These are phyloP conservation scores for Paraphaeosphaeria sporulosa DNA, from an alignment of 2,329 filamentous ascomycete genomes.

Conservation along the genomic window DNA sequence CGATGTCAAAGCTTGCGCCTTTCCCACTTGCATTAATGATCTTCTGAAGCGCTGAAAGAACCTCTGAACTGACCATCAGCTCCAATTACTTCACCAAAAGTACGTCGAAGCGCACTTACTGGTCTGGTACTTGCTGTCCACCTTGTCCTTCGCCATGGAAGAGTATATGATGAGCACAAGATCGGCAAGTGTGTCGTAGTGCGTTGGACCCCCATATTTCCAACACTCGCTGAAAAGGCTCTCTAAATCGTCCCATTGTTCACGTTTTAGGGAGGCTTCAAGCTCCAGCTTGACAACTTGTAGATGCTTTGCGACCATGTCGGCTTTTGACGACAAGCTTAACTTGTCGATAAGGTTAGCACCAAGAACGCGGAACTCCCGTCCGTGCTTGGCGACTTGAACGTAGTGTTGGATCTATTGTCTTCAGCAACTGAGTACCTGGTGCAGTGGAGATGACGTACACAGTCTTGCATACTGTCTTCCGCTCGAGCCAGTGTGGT, in stretches of 20 bases:
- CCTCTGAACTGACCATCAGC: slow-evolving; percentile 28
- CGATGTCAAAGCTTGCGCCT: slow-evolving; percentile 63
- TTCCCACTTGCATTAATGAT: slow-evolving; percentile 74
- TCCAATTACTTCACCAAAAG: background rate
- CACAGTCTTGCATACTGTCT: slow-evolving; percentile 50
- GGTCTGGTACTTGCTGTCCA: slow-evolving; percentile 40
- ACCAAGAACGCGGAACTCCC: slow-evolving; percentile 62
- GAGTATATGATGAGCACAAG: slow-evolving; percentile 55
- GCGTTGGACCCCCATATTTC: slow-evolving; percentile 45
- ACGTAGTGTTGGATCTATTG: slow-evolving; percentile 68
- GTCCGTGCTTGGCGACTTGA: slow-evolving; percentile 66
- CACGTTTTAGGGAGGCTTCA: slow-evolving; percentile 73
- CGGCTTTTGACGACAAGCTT: slow-evolving; percentile 55
- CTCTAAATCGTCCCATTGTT: slow-evolving; percentile 71
- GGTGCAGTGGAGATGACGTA: slow-evolving; percentile 34
- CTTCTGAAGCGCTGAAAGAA: slow-evolving; percentile 60
- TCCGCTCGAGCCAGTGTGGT: slow-evolving; percentile 58
- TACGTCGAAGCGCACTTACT: slow-evolving; percentile 27
- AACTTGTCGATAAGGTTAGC: slow-evolving; percentile 49
- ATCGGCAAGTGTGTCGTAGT: slow-evolving; percentile 57
- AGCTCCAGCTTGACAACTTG: slow-evolving; percentile 79
- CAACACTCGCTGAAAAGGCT: slow-evolving; percentile 62
- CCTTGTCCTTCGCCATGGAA: slow-evolving; percentile 37
- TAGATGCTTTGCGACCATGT: slow-evolving; percentile 69
- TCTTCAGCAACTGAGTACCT: slow-evolving; percentile 36